phyloP scores from a whole-genome alignment of 306 rosid species.

The Macrotyloma uniflorum region DNA sequence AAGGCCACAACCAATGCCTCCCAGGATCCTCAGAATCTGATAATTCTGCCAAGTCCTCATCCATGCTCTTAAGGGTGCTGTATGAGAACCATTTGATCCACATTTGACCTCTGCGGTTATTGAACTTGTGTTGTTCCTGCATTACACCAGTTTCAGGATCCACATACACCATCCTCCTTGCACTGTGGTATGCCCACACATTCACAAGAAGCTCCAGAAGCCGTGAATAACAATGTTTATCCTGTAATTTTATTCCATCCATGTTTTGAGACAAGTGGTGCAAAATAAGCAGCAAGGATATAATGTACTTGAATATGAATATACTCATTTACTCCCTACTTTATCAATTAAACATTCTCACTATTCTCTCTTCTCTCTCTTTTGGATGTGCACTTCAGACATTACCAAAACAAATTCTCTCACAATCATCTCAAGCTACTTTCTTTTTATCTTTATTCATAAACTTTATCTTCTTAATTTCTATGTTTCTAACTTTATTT shows the following conservation, averaged over 20 bases:
- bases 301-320: background rate
- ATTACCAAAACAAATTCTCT: background rate
- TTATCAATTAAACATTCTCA: background rate
- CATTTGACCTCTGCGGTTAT: slow-evolving; percentile 76
- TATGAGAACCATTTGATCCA: slow-evolving; percentile 89
- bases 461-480: too few species aligned
- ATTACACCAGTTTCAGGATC: slow-evolving; percentile 73
- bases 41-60: slow-evolving; percentile 91
- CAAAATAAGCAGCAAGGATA: slow-evolving; percentile 8
- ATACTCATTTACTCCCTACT: background rate
- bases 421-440: background rate
- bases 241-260: slow-evolving; percentile 56
- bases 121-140: slow-evolving; percentile 86
- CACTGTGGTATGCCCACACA: slow-evolving; percentile 96
- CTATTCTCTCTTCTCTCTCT: background rate
- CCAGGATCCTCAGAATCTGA: slow-evolving; percentile 58
- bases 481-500: too few species aligned
- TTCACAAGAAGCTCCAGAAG: slow-evolving; percentile 85
- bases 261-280: background rate
- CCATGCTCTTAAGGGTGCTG: slow-evolving; percentile 79
- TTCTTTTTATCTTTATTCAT: background rate
- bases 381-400: background rate
- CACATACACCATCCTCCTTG: slow-evolving; percentile 81
- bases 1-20: slow-evolving; percentile 91
- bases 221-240: slow-evolving; percentile 86